Conservation (phyloP, 345 rosid species). For the Raphanus sativus region DNA sequence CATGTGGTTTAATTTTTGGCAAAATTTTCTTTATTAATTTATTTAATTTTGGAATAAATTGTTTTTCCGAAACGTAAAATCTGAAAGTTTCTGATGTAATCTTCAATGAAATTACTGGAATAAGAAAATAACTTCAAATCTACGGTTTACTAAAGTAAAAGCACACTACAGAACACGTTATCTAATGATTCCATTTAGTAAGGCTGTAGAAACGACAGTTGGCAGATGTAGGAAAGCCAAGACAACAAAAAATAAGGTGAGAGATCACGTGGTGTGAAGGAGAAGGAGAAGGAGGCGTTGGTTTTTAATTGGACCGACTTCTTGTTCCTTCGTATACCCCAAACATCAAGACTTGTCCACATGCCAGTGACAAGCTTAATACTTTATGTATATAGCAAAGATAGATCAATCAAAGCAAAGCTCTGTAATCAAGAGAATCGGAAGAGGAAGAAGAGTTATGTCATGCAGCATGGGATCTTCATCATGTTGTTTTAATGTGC, state of each 20-base stretch:
- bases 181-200: neutral
- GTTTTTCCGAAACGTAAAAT: neutral
- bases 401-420: neutral
- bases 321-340: conserved; percentile 22
- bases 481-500: conserved; percentile 15
- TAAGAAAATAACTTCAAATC: neutral
- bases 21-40: too few species aligned
- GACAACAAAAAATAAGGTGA: conserved; percentile 27
- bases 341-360: conserved; percentile 33
- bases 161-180: neutral
- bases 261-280: conserved; percentile 24
- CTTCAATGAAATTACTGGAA: neutral
- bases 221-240: conserved; percentile 17
- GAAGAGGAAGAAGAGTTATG: conserved; percentile 2
- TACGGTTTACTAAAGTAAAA: neutral
- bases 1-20: too few species aligned
- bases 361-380: conserved; percentile 22
- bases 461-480: conserved; percentile 16
- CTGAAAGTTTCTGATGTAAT: neutral
- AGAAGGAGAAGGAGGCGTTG: neutral
- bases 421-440: neutral
- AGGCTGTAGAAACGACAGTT: conserved; percentile 6
- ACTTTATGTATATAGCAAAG: conserved; percentile 24
- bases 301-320: conserved; percentile 33
- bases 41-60: too few species aligned